Conservation (phyloP, 345 rosid genomes). For the Populus tremula region DNA sequence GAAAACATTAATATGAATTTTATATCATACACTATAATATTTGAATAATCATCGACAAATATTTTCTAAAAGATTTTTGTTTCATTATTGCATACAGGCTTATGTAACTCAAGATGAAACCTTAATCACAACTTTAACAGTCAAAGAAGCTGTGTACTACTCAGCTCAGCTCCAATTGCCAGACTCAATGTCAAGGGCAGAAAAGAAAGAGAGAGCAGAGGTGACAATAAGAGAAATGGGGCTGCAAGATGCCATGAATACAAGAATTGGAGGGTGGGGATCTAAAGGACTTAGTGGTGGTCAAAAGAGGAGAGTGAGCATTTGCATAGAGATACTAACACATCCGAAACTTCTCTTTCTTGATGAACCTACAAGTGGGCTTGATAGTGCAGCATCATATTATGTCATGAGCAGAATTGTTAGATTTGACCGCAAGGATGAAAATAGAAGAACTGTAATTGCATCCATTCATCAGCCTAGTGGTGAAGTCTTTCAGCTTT, state of each 20-base stretch:
- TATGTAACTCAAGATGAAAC: conserved; percentile 35
- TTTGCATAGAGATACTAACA: conserved; percentile 26
- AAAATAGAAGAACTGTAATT: conserved; percentile 19
- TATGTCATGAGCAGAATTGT: conserved; percentile 18
- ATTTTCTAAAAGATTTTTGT: not conserved
- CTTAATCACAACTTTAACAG: conserved; percentile 23
- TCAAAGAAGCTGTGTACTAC: conserved; percentile 19
- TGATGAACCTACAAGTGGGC: conserved; percentile 31
- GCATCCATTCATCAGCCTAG: conserved; percentile 31
- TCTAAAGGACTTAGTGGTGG: conserved; percentile 25
- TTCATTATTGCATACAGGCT: conserved; percentile 5
- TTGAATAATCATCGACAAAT: not conserved
- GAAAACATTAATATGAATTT: not conserved
- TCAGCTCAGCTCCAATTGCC: conserved; percentile 28
- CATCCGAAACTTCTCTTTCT: conserved; percentile 22
- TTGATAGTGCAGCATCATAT: conserved; percentile 28
- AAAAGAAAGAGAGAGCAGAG: conserved; percentile 25
- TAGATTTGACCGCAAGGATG: not conserved
- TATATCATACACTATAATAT: not conserved
- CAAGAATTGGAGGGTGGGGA: conserved; percentile 30
- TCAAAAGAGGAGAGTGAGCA: conserved; percentile 24
- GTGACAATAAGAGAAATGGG: conserved; percentile 26
- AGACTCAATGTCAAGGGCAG: conserved; percentile 13
- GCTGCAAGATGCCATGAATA: conserved; percentile 15
- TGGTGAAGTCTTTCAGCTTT: conserved; percentile 25